Evolutionary conservation across 2,329 filamentous ascomycete genomes (phyloP).

Genomic region (Sclerotinia spermophila): DNA sequence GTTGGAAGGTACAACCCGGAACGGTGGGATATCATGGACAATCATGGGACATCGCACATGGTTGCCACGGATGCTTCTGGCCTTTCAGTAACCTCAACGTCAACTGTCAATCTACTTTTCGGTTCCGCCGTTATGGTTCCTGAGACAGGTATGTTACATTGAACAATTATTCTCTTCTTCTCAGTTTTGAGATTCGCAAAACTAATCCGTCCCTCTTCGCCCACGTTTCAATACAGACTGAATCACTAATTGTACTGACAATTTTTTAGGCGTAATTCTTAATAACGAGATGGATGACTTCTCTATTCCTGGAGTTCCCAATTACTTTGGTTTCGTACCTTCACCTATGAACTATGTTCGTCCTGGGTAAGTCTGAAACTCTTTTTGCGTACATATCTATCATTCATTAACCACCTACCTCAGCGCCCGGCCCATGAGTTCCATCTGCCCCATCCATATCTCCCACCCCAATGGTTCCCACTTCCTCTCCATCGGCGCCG

Average conservation of each 20-base stretch:
- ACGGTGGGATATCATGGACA: slow-evolving; percentile 62
- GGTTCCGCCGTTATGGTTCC: slow-evolving; percentile 77
- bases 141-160: slow-evolving; percentile 60
- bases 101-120: slow-evolving; percentile 84
- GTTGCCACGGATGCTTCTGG: slow-evolving; percentile 69
- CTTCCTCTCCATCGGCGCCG: slow-evolving; percentile 68
- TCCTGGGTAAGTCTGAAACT: slow-evolving; percentile 31
- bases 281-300: slow-evolving; percentile 73
- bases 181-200: not conserved
- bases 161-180: not conserved
- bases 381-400: not conserved
- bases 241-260: not conserved
- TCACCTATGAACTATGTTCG: slow-evolving; percentile 77
- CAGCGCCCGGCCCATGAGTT: slow-evolving; percentile 77
- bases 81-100: slow-evolving; percentile 76
- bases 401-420: slow-evolving; percentile 36
- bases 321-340: slow-evolving; percentile 83
- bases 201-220: not conserved
- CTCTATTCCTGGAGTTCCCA: slow-evolving; percentile 71
- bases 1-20: slow-evolving; percentile 70
- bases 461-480: slow-evolving; percentile 63
- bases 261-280: slow-evolving; percentile 29
- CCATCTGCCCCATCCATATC: slow-evolving; percentile 63
- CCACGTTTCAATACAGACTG: not conserved
- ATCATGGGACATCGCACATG: slow-evolving; percentile 71